These are phyloP conservation scores for Phylloporus sp. DNA, from an alignment of 768 basidiomycete genomes.

Conservation along the genomic window DNA sequence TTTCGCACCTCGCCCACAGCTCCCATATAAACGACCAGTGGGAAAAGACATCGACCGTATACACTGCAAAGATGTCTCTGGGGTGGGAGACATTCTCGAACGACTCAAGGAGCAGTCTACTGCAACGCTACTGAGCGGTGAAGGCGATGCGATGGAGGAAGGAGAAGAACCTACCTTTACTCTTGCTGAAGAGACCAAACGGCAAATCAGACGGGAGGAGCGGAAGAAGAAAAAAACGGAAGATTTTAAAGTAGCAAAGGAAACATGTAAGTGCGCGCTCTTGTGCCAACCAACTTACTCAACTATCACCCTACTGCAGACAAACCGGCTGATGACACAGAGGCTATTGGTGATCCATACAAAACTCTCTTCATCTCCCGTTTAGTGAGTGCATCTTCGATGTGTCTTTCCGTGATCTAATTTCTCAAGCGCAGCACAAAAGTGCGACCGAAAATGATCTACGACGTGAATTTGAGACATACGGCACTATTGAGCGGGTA, in stretches of 20 bases:
- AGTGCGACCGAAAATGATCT: constrained; percentile 88
- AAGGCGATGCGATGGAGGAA: constrained; percentile 72
- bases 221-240: constrained; percentile 72
- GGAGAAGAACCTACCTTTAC: constrained; percentile 81
- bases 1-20: constrained; percentile 88
- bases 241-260: constrained; percentile 75
- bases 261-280: constrained; percentile 65
- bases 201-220: constrained; percentile 74
- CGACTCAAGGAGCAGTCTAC: constrained; percentile 77
- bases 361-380: constrained; percentile 97
- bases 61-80: constrained; percentile 61
- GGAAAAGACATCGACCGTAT: constrained; percentile 81
- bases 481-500: constrained; percentile 91
- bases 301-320: constrained; percentile 46
- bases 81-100: constrained; percentile 73
- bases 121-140: constrained; percentile 56
- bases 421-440: constrained; percentile 63
- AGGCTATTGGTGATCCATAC: constrained; percentile 95
- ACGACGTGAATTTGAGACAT: constrained; percentile 91
- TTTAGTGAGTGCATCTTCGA: constrained; percentile 48
- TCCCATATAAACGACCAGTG: constrained; percentile 82
- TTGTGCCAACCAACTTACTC: background rate
- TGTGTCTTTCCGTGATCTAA: constrained; percentile 8
- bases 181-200: constrained; percentile 76
- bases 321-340: constrained; percentile 86